These are phyloP conservation scores for Microbotryum lychnidis-dioicae DNA, from an alignment of 1,284 basidiomycete species.

Conservation along the genomic window DNA sequence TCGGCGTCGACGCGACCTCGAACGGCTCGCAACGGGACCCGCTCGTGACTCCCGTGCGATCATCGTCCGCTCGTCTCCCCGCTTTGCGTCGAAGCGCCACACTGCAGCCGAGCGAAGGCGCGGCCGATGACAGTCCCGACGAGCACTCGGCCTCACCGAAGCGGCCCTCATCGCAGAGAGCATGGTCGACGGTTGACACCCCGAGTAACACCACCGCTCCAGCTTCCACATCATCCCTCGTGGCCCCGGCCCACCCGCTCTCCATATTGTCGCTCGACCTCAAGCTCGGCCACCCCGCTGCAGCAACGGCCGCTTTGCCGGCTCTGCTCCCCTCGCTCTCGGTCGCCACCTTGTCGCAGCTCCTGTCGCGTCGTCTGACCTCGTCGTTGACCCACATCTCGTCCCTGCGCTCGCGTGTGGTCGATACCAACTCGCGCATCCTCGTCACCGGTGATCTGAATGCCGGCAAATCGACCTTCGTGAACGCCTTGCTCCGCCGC, in stretches of 20 bases:
- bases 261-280: slow-evolving; percentile 79
- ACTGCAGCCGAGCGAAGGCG: neutral
- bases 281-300: slow-evolving; percentile 58
- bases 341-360: slow-evolving; percentile 87
- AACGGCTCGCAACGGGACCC: neutral
- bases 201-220: slow-evolving; percentile 3
- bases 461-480: slow-evolving; percentile 96
- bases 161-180: slow-evolving; percentile 12
- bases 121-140: slow-evolving; percentile 7
- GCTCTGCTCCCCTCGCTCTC: slow-evolving; percentile 79
- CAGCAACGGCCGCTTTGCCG: slow-evolving; percentile 59
- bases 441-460: slow-evolving; percentile 99
- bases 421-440: slow-evolving; percentile 90
- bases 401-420: slow-evolving; percentile 74
- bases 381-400: slow-evolving; percentile 71
- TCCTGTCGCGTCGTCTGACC: slow-evolving; percentile 79
- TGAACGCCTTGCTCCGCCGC: slow-evolving; percentile 82
- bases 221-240: slow-evolving; percentile 1
- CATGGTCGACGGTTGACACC: slow-evolving; percentile 15
- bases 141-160: neutral
- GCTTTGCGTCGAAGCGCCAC: slow-evolving; percentile 15
- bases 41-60: neutral
- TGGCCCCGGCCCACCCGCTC: slow-evolving; percentile 32
- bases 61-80: neutral
- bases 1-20: slow-evolving; percentile 19